Evolutionary conservation across 306 rosid genomes (phyloP), one percentile per base, ranked within the genome.

Genomic region (Dalbergia oliveri): DNA sequence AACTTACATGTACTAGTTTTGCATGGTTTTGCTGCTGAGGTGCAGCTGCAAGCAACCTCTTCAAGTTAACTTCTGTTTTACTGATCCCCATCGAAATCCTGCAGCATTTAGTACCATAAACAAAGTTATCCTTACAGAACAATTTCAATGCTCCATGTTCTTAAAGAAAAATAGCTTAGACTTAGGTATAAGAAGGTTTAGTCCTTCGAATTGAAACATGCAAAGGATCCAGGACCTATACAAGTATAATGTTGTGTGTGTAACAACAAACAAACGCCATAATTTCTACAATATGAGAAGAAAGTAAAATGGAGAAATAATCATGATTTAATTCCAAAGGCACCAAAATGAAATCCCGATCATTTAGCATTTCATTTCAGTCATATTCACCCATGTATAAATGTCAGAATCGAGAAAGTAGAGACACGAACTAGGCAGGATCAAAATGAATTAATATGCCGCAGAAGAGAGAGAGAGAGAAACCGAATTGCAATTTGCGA

Each of bases 21-120:
- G 93, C 93, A 79, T 85, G 94, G 71, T 91, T 91, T 73, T 91
- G 89, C 73, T 95, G 98, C 71, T 89, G 94, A 83, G 97, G 96
- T 16, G 98, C 91, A 82, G 94, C 89, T 26, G 91, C 90, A 66
- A 94, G 94, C 83, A 95, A 87, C 85, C 99, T 89, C 89, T 77
- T 88, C 81, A 93, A 88, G 84, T 95, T 95, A 75, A 95, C 92
- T 85, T 93, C 99, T 35, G 86, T 91, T 88, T 90, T 93, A 83
- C 92, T 88, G 80, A 88, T 86, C 76, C 89, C 93, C 97, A 94
- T 94, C 43, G 21, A 75, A 78, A 53, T 41, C 84, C 89, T 90
- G 73, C 34, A 86, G 70, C 26, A 26, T 69, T 79, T 12, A 16
- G 26, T 56, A 63, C 16, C 15, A 51, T 18, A 51, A 51, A 59